phyloP scores from a whole-genome alignment of 2,329 filamentous ascomycete genomes.

The Basipetospora chlamydospora region DNA sequence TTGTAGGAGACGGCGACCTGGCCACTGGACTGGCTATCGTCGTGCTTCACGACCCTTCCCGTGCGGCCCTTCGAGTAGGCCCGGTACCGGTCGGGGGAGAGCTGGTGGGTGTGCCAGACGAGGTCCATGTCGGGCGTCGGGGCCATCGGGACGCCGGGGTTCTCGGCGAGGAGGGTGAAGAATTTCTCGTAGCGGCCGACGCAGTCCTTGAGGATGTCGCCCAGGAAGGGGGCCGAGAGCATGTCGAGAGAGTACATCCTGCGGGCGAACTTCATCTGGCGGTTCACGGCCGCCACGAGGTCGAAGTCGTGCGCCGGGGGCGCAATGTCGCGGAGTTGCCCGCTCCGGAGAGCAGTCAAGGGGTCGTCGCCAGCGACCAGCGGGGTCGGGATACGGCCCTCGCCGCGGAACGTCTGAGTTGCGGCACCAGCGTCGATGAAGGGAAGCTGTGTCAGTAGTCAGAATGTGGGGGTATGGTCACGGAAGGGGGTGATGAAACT shows the following conservation, averaged over 20 bases:
- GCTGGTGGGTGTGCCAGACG: constrained; percentile 29
- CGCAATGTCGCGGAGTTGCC: no score
- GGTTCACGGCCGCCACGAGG: constrained; percentile 16
- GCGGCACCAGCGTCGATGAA: no score
- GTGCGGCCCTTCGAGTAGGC: constrained; percentile 8
- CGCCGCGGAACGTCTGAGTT: no score
- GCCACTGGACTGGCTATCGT: constrained; percentile 16
- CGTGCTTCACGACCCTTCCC: constrained; percentile 21
- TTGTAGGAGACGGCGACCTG: neutral
- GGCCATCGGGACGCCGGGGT: constrained; percentile 17
- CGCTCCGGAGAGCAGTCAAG: no score
- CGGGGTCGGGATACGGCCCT: no score
- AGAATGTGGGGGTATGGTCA: no score
- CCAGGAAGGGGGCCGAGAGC: constrained; percentile 20
- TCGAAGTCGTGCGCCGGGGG: no score
- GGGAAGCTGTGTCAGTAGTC: no score
- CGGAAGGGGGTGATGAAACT: no score
- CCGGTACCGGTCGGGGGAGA: constrained; percentile 16
- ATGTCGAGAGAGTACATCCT: constrained; percentile 26
- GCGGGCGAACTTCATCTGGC: constrained; percentile 22
- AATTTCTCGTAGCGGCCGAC: constrained; percentile 23
- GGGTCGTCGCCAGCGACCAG: neutral
- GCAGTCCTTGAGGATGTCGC: constrained; percentile 19
- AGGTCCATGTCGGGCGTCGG: constrained; percentile 28
- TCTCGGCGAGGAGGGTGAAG: constrained; percentile 17